Evolutionary conservation across 371 early-diverging fungal species (phyloP), one percentile per base, ranked within the genome.

Genomic region (Lichtheimia corymbifera): DNA sequence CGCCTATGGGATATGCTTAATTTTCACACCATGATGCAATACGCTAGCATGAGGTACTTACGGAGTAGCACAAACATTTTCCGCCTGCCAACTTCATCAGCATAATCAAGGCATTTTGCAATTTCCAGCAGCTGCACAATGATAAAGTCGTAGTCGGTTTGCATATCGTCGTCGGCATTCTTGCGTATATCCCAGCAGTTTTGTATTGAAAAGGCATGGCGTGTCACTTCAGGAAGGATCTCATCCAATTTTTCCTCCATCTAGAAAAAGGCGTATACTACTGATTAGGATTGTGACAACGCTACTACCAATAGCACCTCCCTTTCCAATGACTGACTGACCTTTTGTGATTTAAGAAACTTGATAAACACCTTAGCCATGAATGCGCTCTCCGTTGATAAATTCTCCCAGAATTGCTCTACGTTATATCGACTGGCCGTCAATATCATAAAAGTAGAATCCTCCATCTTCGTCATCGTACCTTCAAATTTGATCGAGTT

Each of bases 21-120:
- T 22, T 9, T 4, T 18, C 45, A 22, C 2, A 43, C 2, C 44
- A 5, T 14, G 28, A 18, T 7, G 1, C 1, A 15, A 28, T 24
- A 13, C 40, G 45, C 9, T 41, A 35, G 11, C 35, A 35, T 9
- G 35, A 11, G 12, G 20, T 22, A 66, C 82, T 69, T 83, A 84
- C 94, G 86, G 51, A 94, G 72, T 25, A 90, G 66, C 42, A 83
- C 83, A 71, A 89, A 86, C 85, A 95, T 88, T 62, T 88, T 83
- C 30, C 92, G 82, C 47, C 95, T 78, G 4, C 94, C 94, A 45
- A 89, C 84, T 82, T 95, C 95, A 67, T 95, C 95, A 28, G 88
- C 87, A 64, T 92, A 94, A 55, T 95, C 93, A 5, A 89, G 75
- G n/a, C 83, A 72, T 54, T 82, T 82, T 35, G 90, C 88, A 43